Evolutionary conservation across 192 early-diverging fungal species (phyloP).

Genomic region (Coemansia erecta): DNA sequence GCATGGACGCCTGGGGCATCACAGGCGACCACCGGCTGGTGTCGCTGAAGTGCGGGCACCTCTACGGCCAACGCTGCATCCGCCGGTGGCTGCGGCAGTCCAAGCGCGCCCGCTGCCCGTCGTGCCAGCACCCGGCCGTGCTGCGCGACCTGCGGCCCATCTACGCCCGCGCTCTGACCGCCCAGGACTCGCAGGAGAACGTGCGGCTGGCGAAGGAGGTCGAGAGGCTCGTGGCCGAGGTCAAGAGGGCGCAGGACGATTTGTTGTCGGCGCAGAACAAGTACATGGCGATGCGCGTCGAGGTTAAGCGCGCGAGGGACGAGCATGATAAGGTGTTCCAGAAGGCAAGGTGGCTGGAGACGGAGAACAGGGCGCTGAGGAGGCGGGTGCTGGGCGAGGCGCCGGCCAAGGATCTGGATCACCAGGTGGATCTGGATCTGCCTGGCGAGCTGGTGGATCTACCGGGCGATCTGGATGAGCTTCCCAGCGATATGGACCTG

Average conservation of each 20-base stretch:
- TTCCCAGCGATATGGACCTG: too few relatives aligned
- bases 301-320: conserved; percentile 13
- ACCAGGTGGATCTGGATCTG: neutral
- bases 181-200: conserved; percentile 3
- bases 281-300: conserved; percentile 18
- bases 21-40: conserved; percentile 30
- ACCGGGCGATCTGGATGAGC: too few relatives aligned
- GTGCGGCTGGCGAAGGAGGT: neutral
- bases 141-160: conserved; percentile 37
- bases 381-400: conserved; percentile 1
- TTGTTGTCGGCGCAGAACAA: conserved; percentile 1
- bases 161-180: conserved; percentile 23
- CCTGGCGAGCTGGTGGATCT: too few relatives aligned
- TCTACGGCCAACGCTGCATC: conserved; percentile 40
- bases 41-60: conserved; percentile 41
- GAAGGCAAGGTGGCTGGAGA: conserved; percentile 9
- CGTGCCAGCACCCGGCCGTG: conserved; percentile 28
- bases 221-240: neutral
- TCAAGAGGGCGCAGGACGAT: conserved; percentile 6
- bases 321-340: conserved; percentile 11
- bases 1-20: conserved; percentile 33
- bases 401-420: neutral
- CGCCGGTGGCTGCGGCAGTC: conserved; percentile 26
- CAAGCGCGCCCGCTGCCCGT: conserved; percentile 30
- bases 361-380: conserved; percentile 16